Conservation (phyloP, 495 filamentous ascomycete species). For the Delitschia confertaspora region DNA sequence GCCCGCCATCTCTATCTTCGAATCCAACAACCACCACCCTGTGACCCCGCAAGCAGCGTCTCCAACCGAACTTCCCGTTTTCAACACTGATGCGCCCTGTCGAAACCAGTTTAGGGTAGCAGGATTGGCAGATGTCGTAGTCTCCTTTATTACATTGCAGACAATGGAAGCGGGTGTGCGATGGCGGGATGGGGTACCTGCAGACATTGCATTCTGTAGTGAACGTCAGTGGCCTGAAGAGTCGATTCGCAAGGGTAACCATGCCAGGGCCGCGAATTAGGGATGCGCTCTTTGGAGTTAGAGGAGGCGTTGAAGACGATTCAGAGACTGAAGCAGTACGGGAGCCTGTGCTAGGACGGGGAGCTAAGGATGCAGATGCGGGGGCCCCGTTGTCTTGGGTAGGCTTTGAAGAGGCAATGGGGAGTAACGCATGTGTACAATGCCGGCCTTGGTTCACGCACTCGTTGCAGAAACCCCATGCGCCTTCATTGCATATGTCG, state of each 20-base stretch:
- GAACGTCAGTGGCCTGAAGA: slow-evolving; percentile 50
- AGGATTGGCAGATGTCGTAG: slow-evolving; percentile 72
- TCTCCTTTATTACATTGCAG: slow-evolving; percentile 58
- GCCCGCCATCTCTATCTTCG: slow-evolving; percentile 50
- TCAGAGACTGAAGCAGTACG: slow-evolving; percentile 8
- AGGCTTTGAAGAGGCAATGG: slow-evolving; percentile 49
- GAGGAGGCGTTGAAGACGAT: slow-evolving; percentile 14
- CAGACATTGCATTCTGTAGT: slow-evolving; percentile 68
- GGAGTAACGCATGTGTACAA: slow-evolving; percentile 70
- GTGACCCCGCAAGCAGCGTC: slow-evolving; percentile 68
- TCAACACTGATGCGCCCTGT: slow-evolving; percentile 56
- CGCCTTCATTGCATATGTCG: slow-evolving; percentile 72
- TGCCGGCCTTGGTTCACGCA: slow-evolving; percentile 70
- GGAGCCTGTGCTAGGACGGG: slow-evolving; percentile 3
- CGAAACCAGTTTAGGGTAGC: slow-evolving; percentile 58
- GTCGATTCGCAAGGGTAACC: slow-evolving; percentile 34
- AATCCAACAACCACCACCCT: slow-evolving; percentile 76
- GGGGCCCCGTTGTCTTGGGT: slow-evolving; percentile 15
- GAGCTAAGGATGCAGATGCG: slow-evolving; percentile 27
- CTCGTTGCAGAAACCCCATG: slow-evolving; percentile 80
- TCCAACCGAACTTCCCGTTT: slow-evolving; percentile 71
- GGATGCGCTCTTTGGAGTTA: slow-evolving; percentile 26
- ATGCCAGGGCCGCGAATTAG: slow-evolving; percentile 33
- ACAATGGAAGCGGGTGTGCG: slow-evolving; percentile 67
- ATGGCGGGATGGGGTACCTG: slow-evolving; percentile 56